Conservation (phyloP, 2,329 filamentous ascomycete species). For the Colletotrichum orchidophilum region DNA sequence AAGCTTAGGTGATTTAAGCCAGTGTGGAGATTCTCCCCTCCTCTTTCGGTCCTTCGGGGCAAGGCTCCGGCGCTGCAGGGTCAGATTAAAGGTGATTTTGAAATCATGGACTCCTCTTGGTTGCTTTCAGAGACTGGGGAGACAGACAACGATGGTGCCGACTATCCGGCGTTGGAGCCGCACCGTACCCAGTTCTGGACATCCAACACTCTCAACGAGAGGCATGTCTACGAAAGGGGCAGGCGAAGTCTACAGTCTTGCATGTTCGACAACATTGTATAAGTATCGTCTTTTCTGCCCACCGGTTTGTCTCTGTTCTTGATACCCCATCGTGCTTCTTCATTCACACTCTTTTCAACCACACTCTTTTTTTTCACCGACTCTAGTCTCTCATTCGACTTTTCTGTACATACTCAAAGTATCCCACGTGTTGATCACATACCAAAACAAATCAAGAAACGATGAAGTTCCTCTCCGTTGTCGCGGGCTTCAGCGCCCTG, state of each 20-base stretch:
- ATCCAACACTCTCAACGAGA: background rate
- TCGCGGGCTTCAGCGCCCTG: slow-evolving; percentile 40
- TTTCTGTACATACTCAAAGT: slow-evolving; percentile 16
- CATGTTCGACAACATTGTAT: background rate
- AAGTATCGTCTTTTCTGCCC: slow-evolving; percentile 5
- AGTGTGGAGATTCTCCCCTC: background rate
- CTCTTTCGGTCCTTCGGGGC: background rate
- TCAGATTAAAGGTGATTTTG: slow-evolving; percentile 8
- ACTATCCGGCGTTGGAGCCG: slow-evolving; percentile 4
- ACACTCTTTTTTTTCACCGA: slow-evolving; percentile 10
- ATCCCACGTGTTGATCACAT: slow-evolving; percentile 13
- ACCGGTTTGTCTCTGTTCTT: background rate
- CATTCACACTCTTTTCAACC: slow-evolving; percentile 22
- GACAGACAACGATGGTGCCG: background rate
- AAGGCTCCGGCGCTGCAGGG: slow-evolving; percentile 1
- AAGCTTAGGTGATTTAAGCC: slow-evolving; percentile 5
- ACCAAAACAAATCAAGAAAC: background rate
- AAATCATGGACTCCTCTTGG: slow-evolving; percentile 14
- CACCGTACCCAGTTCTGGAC: background rate
- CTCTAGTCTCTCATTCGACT: slow-evolving; percentile 12
- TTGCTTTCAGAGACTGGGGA: background rate
- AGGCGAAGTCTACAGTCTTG: background rate
- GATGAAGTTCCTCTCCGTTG: slow-evolving; percentile 21
- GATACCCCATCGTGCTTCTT: slow-evolving; percentile 11
- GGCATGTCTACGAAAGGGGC: background rate